These are phyloP conservation scores for Dactylellina sp. DNA, from an alignment of 2,329 filamentous ascomycete genomes.

Conservation along the genomic window DNA sequence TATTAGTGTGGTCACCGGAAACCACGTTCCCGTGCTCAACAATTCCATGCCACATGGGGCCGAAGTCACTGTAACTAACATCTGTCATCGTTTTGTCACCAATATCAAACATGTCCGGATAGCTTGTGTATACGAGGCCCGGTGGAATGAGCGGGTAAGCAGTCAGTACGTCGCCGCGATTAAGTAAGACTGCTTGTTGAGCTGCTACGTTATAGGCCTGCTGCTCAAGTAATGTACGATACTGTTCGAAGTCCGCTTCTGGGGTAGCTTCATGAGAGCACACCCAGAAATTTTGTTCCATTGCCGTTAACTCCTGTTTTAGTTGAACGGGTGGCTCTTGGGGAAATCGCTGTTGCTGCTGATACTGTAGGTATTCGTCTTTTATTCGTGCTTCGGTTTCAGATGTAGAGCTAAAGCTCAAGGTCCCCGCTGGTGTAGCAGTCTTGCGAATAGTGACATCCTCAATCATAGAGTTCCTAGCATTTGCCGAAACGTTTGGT, in stretches of 20 bases:
- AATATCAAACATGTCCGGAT: conserved; percentile 9
- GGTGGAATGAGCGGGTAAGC: conserved; percentile 45
- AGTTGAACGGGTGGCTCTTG: conserved; percentile 17
- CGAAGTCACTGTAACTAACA: conserved; percentile 29
- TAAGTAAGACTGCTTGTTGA: conserved; percentile 35
- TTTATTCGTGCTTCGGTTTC: conserved; percentile 10
- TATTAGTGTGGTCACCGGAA: conserved; percentile 11
- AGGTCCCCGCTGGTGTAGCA: conserved; percentile 58
- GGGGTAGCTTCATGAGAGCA: conserved; percentile 31
- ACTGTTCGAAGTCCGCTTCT: conserved; percentile 52
- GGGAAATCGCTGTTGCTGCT: conserved; percentile 9
- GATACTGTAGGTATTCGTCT: conserved; percentile 10
- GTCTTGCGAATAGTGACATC: conserved; percentile 65
- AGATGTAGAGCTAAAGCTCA: conserved; percentile 3
- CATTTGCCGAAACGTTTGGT: conserved; percentile 62
- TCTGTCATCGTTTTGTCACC: conserved; percentile 9
- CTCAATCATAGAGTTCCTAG: conserved; percentile 62
- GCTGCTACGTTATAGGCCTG: conserved; percentile 44
- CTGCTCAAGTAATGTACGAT: conserved; percentile 41
- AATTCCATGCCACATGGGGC: conserved; percentile 40
- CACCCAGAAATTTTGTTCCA: conserved; percentile 40
- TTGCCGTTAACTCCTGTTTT: conserved; percentile 17
- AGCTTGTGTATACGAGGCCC: conserved; percentile 19
- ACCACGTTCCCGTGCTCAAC: conserved; percentile 15
- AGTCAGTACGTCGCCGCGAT: background rate